Conservation (phyloP, 1,284 basidiomycete genomes). For the Cutaneotrichosporon mucoides region DNA sequence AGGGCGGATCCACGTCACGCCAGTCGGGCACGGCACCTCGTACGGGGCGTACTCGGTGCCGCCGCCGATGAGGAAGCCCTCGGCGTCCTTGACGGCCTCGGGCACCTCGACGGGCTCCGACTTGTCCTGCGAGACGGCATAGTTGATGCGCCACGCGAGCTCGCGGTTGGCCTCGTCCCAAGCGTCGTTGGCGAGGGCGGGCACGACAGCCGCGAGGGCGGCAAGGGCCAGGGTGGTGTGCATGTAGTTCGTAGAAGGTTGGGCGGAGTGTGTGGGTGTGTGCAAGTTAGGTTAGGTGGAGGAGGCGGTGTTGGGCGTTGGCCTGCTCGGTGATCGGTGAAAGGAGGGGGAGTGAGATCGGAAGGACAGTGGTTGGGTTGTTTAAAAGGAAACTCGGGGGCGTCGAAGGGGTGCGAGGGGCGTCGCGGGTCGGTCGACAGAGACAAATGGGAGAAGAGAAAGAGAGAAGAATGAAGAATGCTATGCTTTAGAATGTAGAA, state of each 20-base stretch:
- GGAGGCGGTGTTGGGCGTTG: too few species aligned
- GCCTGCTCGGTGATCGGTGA: too few species aligned
- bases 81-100: background rate
- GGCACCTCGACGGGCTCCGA: background rate
- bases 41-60: conserved; percentile 39
- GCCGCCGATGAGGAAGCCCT: conserved; percentile 9
- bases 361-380: too few species aligned
- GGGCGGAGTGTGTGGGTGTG: background rate
- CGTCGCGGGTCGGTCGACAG: too few species aligned
- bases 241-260: background rate
- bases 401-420: too few species aligned
- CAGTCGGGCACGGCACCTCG: conserved; percentile 37
- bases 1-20: conserved; percentile 37
- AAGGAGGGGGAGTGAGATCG: too few species aligned
- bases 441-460: too few species aligned
- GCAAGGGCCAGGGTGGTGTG: background rate
- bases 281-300: too few species aligned
- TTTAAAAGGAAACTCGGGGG: too few species aligned
- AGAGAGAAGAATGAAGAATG: too few species aligned
- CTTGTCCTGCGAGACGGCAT: background rate
- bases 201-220: conserved; percentile 1
- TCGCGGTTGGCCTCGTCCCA: conserved; percentile 2
- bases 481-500: too few species aligned
- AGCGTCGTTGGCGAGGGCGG: background rate
- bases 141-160: background rate